Evolutionary conservation across 2,329 filamentous ascomycete species (phyloP).

Genomic region (Tolypocladium paradoxum): DNA sequence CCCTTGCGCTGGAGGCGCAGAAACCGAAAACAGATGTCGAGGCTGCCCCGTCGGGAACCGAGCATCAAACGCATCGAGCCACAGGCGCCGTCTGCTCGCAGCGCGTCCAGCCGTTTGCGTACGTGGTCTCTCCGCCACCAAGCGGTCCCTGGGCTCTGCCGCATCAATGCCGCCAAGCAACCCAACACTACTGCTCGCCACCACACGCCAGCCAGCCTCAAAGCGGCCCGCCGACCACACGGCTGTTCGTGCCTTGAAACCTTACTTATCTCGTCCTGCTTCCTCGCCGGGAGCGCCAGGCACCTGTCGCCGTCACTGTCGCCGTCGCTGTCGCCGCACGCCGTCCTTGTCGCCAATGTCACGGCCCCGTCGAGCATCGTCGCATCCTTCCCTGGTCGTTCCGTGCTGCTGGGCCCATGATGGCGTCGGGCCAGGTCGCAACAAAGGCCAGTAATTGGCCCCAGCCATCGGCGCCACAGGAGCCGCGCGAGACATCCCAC

Average conservation of each 20-base stretch:
- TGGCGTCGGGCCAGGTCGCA: conserved; percentile 3
- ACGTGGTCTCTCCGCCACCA: background rate
- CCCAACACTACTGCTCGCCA: background rate
- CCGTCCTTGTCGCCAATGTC: background rate
- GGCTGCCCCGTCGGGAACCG: no score
- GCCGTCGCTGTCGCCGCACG: background rate
- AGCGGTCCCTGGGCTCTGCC: background rate
- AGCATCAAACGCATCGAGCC: background rate
- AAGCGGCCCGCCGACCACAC: background rate
- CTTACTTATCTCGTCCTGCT: background rate
- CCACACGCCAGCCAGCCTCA: background rate
- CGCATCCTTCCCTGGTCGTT: background rate
- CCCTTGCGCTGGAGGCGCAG: no score
- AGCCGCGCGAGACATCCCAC: background rate
- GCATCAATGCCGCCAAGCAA: background rate
- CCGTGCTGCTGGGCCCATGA: background rate
- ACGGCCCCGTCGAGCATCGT: background rate
- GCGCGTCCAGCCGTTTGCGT: background rate
- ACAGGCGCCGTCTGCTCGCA: background rate
- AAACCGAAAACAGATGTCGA: no score
- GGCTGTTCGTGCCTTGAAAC: background rate
- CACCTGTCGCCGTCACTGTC: background rate
- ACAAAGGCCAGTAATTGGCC: conserved; percentile 1
- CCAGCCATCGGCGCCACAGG: background rate
- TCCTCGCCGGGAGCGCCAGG: background rate